A percentile compares a stretch with the other conserved stretches of the same genome.
Evolutionary conservation across 1,284 basidiomycete species (phyloP).

Genomic region (Trametes hirsuta): DNA sequence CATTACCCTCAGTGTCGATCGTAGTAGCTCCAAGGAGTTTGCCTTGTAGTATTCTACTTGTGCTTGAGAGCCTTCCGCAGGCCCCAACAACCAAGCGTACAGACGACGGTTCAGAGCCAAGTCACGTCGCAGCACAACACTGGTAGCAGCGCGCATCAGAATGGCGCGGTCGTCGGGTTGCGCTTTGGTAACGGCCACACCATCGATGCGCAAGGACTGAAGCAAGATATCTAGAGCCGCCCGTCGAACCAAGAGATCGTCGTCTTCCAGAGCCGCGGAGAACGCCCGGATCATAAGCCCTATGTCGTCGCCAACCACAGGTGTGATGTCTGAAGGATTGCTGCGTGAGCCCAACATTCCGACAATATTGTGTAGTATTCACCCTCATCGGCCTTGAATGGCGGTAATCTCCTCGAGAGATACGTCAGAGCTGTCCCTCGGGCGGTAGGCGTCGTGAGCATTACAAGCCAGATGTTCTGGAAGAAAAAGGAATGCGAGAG

Average conservation of each 20-base stretch:
- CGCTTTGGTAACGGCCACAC: slow-evolving; percentile 66
- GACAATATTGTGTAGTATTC: background rate
- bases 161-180: slow-evolving; percentile 70
- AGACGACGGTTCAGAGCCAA: slow-evolving; percentile 91
- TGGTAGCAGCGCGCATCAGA: slow-evolving; percentile 77
- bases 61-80: slow-evolving; percentile 73
- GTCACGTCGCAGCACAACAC: slow-evolving; percentile 90
- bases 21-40: slow-evolving; percentile 72
- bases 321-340: slow-evolving; percentile 59
- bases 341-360: slow-evolving; percentile 16
- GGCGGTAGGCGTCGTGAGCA: slow-evolving; percentile 88
- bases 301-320: slow-evolving; percentile 82
- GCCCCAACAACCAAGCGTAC: slow-evolving; percentile 91
- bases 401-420: slow-evolving; percentile 79
- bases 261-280: slow-evolving; percentile 86
- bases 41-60: slow-evolving; percentile 75
- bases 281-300: slow-evolving; percentile 94
- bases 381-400: slow-evolving; percentile 73
- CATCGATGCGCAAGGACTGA: slow-evolving; percentile 76
- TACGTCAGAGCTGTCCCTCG: slow-evolving; percentile 90
- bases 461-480: slow-evolving; percentile 93
- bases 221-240: slow-evolving; percentile 82
- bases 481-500: slow-evolving; percentile 90
- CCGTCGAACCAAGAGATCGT: slow-evolving; percentile 86
- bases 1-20: slow-evolving; percentile 65